Base-by-base conservation (phyloP, 352 stramenopile genomes). In the Peronospora farinosa region DNA sequence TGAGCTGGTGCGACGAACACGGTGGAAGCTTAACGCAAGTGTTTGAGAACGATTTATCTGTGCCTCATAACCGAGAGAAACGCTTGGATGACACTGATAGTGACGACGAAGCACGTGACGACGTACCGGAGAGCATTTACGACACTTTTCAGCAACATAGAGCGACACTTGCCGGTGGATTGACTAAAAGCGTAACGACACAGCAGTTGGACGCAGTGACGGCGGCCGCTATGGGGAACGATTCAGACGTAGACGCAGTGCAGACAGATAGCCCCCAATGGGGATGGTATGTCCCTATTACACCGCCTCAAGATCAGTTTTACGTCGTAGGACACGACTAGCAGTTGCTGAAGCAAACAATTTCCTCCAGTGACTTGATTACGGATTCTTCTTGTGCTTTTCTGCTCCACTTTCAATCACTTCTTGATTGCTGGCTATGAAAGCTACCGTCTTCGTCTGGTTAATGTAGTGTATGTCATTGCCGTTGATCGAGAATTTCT, bases 261-360 rank as follows among this genome's bases (percentile, higher is more conserved):
- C 69, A 86, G 44, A 76, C 69, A 7, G 78, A 87, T 57, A 89
- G 78, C 33, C 83, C 80, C 25, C 83, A 93, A 54, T 93, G 83
- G 80, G 83, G 83, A 2, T 93, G 79, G 80, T 93, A 93, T 38
- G 83, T 93, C 7, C 65, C 83, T 7, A 93, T 91, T 51, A 91
- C 83, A 40, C 83, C 83, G 7, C 83, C 83, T 13, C 74, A 86
- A 40, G 82, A 92, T 51, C 64, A 79, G 19, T 52, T 77, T 25
- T 56, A 72, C 13, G 8, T 53, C 6, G 33, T 47, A 43, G 47
- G 36, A 47, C 21, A 39, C 2, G 52, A 55, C 5, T 43, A 38
- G 8, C 36, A 37, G 3, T 27, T 17, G 1, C 4, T 13, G 17
- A 31, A 46, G 28, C 42, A 40, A 9, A 32, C n/a, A 12, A 30